Conservation (phyloP, 2,329 filamentous ascomycete species). For the Macroventuria anomochaeta region DNA sequence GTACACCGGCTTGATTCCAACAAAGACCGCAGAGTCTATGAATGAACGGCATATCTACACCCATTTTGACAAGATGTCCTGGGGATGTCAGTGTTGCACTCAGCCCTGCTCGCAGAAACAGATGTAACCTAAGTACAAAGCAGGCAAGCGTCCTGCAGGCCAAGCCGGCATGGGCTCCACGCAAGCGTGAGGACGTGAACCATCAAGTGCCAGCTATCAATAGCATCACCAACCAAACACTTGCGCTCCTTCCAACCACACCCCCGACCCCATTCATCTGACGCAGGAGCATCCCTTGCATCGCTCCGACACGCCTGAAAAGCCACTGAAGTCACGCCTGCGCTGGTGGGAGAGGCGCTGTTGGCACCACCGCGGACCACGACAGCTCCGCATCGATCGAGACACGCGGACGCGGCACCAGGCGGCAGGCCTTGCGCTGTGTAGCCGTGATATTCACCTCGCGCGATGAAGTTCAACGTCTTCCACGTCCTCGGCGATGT, state of each 20-base stretch:
- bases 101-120: background rate
- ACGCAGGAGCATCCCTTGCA: slow-evolving; percentile 16
- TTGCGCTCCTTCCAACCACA: background rate
- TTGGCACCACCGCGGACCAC: too few relatives aligned
- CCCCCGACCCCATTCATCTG: background rate
- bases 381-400: too few relatives aligned
- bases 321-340: slow-evolving; percentile 6
- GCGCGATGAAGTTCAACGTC: slow-evolving; percentile 50
- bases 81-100: background rate
- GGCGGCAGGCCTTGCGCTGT: slow-evolving; percentile 36
- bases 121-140: background rate
- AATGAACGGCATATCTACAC: background rate
- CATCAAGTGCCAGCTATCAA: slow-evolving; percentile 18
- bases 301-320: background rate
- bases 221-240: slow-evolving; percentile 15
- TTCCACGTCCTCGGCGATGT: slow-evolving; percentile 84
- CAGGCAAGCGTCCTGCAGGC: slow-evolving; percentile 11
- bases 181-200: slow-evolving; percentile 9
- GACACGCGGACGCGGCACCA: slow-evolving; percentile 17
- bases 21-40: background rate
- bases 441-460: slow-evolving; percentile 22
- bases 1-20: background rate
- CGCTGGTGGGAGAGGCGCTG: too few relatives aligned
- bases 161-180: slow-evolving; percentile 6
- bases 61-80: background rate